A percentile compares a stretch with the other conserved stretches of the same genome.
These are phyloP conservation scores for Mantamonas sphyraenae DNA, from an alignment of 78 protist species.

Conservation along the genomic window DNA sequence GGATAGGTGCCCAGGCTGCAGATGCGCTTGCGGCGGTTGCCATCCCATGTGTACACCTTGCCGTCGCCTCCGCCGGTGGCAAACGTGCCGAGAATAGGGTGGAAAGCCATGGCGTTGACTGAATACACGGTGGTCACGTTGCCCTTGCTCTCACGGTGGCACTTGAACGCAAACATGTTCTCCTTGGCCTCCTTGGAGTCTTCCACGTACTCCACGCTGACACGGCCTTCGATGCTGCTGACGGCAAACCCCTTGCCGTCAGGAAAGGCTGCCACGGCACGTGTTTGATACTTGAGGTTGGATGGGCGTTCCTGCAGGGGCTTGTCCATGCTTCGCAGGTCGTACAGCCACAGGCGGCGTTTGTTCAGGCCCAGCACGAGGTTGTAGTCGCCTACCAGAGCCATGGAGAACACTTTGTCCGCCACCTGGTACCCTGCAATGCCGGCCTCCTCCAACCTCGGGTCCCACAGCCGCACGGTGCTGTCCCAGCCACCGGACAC, in stretches of 20 bases:
- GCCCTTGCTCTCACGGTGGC: constrained; percentile 64
- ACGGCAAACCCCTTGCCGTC: constrained; percentile 70
- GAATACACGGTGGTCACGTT: constrained; percentile 69
- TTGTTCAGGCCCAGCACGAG: constrained; percentile 64
- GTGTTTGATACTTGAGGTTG: constrained; percentile 71
- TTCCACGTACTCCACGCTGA: constrained; percentile 82
- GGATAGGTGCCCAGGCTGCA: constrained; percentile 28
- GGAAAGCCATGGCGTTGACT: constrained; percentile 86
- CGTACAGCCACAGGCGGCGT: constrained; percentile 46
- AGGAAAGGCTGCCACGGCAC: constrained; percentile 41
- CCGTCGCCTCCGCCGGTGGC: constrained; percentile 97
- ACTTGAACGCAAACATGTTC: constrained; percentile 83
- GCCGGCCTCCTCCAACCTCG: constrained; percentile 1
- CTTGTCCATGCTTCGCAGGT: constrained; percentile 41
- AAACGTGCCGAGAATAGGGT: constrained; percentile 79
- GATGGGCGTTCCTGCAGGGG: constrained; percentile 70
- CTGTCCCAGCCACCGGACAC: constrained; percentile 82
- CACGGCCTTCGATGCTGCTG: constrained; percentile 80
- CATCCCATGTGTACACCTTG: constrained; percentile 82
- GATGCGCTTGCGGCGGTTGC: constrained; percentile 54
- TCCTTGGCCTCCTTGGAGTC: constrained; percentile 25
- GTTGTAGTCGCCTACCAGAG: neutral
- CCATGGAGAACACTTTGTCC: constrained; percentile 50
- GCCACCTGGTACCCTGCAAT: constrained; percentile 1
- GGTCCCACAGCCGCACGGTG: constrained; percentile 69